Base-by-base conservation (phyloP, 2,329 filamentous ascomycete species). In the Colletotrichum horii region DNA sequence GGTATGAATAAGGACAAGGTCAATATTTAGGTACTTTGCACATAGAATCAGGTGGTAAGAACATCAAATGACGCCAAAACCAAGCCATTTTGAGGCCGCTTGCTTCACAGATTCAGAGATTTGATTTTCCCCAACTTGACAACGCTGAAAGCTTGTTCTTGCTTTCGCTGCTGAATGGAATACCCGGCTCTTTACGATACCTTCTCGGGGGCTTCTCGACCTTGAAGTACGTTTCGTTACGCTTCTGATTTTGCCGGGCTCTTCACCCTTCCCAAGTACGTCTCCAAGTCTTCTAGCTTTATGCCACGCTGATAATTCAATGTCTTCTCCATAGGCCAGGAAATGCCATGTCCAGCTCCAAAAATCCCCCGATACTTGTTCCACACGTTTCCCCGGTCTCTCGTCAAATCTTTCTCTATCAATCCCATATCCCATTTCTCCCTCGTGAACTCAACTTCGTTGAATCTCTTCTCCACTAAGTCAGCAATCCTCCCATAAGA, bases 351-450 rank as follows among this genome's bases (percentile, higher is more conserved):
- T 0, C 90, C 91, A 70, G 88, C 84, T 2, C 88, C 91, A 85
- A 94, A 94, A 0, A 92, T 89, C 76, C 89, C 84, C 26, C 90
- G 85, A 82, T 94, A 94, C 83, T 91, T 93, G 78, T 87, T 86
- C 79, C 93, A 84, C 4, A 80, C 80, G 78, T 90, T 86, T 0
- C 82, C 83, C 0, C 89, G 88, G 8, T 91, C 86, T 14, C 82
- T 81, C 24, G 79, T 79, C 78, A 93, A 80, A 77, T 90, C 87
- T 8, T 80, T 79, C 77, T 83, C 82, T 78, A 93, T 80, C 61
- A 83, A 79, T 1, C 84, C 82, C 26, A 88, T 73, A 52, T 83
- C 86, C 88, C 91, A 91, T 26, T 88, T 80, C 80, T 90, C 88
- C 58, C 87, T 86, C 71, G 81, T 79, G 24, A 93, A 87, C 60